Evolutionary conservation across 1,284 basidiomycete species (phyloP), one percentile per base, ranked within the genome.

Genomic region (Omphalotus olearius): DNA sequence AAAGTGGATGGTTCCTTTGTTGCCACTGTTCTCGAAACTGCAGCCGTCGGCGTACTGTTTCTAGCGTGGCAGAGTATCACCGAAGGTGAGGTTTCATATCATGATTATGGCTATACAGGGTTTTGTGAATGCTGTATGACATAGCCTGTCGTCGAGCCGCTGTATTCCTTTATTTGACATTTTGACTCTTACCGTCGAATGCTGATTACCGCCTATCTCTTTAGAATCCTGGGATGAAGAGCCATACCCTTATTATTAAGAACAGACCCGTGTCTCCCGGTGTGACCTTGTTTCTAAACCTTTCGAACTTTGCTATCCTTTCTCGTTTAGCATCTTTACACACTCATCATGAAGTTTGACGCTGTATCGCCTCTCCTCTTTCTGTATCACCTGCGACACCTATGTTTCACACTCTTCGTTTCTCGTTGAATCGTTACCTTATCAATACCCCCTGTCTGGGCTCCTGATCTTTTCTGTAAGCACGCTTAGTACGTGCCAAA

Each of bases 1-100:
- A 87, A 83, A 62, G 66, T 93, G 26, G 92, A 93, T 66, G 88
- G 87, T 6, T 83, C 87, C 1, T 93, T 94, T 65, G 66, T 94
- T 6, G 85, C 88, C 0, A 92, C 91, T 0, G 51, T 89, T 7
- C 70, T 91, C 35, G 88, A 91, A 64, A 88, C 88, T 0, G 82
- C 78, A 0, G 67, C 86, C 0, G 80, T 93, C 0, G 77, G 73
- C 14, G 71, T 80, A 10, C 58, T 94, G n/a, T 92, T 82, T 66
- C 64, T 86, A 11, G 91, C 80, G 23, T 94, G 92, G 92, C 78
- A 74, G 64, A 83, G 83, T 63, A 91, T 91, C 58, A 91, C 88
- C 14, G 89, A 91, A 80, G 83, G 88, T 91, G 55, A 58, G 83
- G 69, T 1, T 18, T 35, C 16, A 38, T 13, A 0, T 16, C 28